phyloP scores from a whole-genome alignment of 1,284 basidiomycete species.

The Heliocybe sulcata region DNA sequence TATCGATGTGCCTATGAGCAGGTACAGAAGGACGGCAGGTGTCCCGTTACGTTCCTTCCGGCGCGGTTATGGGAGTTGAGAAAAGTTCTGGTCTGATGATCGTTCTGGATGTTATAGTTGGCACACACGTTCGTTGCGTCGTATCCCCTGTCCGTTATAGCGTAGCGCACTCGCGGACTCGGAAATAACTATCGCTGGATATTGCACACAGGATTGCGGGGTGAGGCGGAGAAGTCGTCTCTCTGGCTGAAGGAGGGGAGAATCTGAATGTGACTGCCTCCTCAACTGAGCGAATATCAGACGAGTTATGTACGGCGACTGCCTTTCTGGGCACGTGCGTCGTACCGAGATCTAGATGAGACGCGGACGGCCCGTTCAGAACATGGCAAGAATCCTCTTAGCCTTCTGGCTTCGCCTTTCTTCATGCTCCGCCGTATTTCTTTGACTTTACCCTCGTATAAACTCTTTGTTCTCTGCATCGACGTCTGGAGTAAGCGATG shows the following conservation, averaged over 20 bases:
- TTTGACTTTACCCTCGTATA: neutral
- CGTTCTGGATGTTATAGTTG: constrained; percentile 3
- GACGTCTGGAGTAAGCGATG: constrained; percentile 15
- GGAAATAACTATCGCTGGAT: neutral
- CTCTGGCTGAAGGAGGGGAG: neutral
- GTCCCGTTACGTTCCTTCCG: constrained; percentile 82
- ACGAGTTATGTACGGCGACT: neutral
- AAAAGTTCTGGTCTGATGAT: constrained; percentile 71
- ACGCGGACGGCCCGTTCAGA: neutral
- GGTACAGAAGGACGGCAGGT: constrained; percentile 71
- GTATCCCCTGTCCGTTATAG: neutral
- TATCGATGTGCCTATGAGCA: constrained; percentile 89
- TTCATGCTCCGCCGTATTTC: neutral
- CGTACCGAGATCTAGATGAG: neutral
- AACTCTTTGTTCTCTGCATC: neutral
- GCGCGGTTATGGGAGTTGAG: constrained; percentile 77
- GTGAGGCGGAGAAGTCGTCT: neutral
- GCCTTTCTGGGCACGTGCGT: neutral
- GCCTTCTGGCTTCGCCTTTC: neutral
- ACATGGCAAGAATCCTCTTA: neutral
- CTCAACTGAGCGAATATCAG: neutral
- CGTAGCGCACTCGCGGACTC: neutral
- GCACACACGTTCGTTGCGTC: constrained; percentile 20
- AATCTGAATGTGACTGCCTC: too few relatives aligned
- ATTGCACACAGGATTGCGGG: neutral